These are phyloP conservation scores for Amylocarpus encephaloides DNA, from an alignment of 2,329 filamentous ascomycete species.

Conservation along the genomic window DNA sequence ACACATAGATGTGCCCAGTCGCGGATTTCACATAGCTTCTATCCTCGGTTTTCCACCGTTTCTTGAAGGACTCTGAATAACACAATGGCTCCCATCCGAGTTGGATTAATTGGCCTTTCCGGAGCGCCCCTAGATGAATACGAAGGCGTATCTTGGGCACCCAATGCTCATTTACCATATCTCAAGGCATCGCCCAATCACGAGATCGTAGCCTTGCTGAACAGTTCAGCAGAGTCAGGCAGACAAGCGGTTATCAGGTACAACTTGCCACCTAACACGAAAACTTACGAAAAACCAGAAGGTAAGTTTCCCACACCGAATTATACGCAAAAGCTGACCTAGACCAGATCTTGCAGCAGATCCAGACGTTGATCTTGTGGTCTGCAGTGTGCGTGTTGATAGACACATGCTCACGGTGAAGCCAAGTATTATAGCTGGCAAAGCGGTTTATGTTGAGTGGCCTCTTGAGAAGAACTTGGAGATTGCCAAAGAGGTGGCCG, in stretches of 20 bases:
- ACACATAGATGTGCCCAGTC: no score
- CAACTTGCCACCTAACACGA: conserved; percentile 36
- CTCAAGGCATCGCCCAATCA: conserved; percentile 31
- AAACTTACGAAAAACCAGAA: conserved; percentile 45
- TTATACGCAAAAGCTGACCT: background rate
- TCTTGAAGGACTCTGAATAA: no score
- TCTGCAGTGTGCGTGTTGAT: conserved; percentile 48
- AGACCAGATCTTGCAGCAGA: conserved; percentile 40
- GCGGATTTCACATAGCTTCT: no score
- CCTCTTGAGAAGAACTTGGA: conserved; percentile 43
- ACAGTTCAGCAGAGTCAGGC: conserved; percentile 35
- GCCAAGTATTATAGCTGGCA: conserved; percentile 45
- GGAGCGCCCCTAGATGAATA: background rate
- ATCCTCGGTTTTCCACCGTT: no score
- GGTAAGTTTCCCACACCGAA: conserved; percentile 2
- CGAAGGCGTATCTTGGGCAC: conserved; percentile 29
- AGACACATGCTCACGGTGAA: conserved; percentile 47
- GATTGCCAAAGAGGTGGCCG: conserved; percentile 38
- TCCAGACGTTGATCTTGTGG: conserved; percentile 46
- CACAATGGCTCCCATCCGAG: conserved; percentile 20
- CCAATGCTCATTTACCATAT: conserved; percentile 33
- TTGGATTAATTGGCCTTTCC: conserved; percentile 24
- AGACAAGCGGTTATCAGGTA: conserved; percentile 37
- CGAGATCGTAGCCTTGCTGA: conserved; percentile 44
- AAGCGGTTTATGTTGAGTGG: conserved; percentile 52